Base-by-base conservation (phyloP, 2,329 filamentous ascomycete genomes). In the Cercospora zeina region DNA sequence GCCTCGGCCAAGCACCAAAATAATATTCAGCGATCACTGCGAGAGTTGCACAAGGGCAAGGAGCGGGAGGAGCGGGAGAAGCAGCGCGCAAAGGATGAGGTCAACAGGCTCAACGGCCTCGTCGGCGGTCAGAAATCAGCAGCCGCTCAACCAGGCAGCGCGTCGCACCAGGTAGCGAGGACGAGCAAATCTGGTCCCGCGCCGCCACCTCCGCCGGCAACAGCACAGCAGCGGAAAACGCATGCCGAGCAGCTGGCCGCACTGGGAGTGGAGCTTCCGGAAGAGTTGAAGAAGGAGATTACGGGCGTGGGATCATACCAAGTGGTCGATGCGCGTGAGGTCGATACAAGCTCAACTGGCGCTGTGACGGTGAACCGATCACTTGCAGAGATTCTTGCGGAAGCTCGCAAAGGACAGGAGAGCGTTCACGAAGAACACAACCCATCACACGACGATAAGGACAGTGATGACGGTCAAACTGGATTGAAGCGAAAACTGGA, bases 231-330 rank as follows among this genome's bases (percentile, higher is more conserved):
- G 67, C 81, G 91, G 60, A 93, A 93, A 76, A 84, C 83, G 59
- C 95, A 99, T 77, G 85, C 96, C 71, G 88, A 92, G 66, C 92
- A 97, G 76, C 81, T 99, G 10, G 92, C 89, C 4, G 90, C 89
- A 36, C 84, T 99, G 82, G 95, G 95, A 0, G 87, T 99, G 54
- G 85, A 87, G 51, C 85, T 97, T 58, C 95, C 95, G 0, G 87
- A 90, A 49, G 87, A 89, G 67, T 87, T 91, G 61, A 82, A 91
- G 62, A 82, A 84, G 1, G 90, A 95, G 63, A 87, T 97, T 85
- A 92, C 93, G 4, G 87, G 97, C 80, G 87, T 89, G 3, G 91
- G 95, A 33, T 90, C 96, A 58, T 99, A 93, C 93, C 86, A 91
- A 62, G 86, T 84, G 5, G 84, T 90, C 42, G 82, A 85, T 49